phyloP scores from a whole-genome alignment of 2,329 filamentous ascomycete genomes.

The Trichoderma harzianum region DNA sequence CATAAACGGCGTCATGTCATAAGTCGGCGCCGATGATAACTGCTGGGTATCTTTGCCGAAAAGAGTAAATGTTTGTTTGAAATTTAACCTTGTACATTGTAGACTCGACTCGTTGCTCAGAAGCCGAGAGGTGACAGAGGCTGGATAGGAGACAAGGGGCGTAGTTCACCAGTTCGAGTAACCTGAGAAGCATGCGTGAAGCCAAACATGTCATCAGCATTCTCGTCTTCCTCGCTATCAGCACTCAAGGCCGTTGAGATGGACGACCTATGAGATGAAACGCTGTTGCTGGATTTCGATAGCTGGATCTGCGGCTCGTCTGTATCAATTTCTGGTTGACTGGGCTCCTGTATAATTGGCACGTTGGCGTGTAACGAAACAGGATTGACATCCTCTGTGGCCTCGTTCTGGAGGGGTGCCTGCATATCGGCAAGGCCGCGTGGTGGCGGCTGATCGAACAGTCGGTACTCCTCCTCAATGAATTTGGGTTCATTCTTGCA shows the following conservation, averaged over 20 bases:
- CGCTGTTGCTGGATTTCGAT: slow-evolving; percentile 43
- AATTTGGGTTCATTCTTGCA: slow-evolving; percentile 85
- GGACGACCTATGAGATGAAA: slow-evolving; percentile 42
- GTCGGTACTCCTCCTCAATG: slow-evolving; percentile 64
- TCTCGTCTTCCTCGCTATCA: slow-evolving; percentile 36
- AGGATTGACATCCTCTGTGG: slow-evolving; percentile 17
- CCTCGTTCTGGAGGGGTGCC: slow-evolving; percentile 26
- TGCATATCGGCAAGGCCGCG: slow-evolving; percentile 42
- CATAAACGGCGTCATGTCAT: slow-evolving; percentile 37
- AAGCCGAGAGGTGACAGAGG: slow-evolving; percentile 62
- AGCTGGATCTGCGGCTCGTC: slow-evolving; percentile 45
- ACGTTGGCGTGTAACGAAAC: slow-evolving; percentile 63
- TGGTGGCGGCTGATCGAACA: slow-evolving; percentile 58
- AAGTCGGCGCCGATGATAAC: slow-evolving; percentile 24
- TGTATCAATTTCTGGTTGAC: slow-evolving; percentile 24
- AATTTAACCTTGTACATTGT: not conserved
- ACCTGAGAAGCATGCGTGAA: slow-evolving; percentile 25
- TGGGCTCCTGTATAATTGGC: slow-evolving; percentile 34
- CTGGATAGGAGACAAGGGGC: slow-evolving; percentile 63
- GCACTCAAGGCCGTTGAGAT: slow-evolving; percentile 47
- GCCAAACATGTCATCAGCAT: slow-evolving; percentile 2
- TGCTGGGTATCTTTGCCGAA: slow-evolving; percentile 19
- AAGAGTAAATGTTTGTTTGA: not conserved
- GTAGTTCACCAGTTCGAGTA: slow-evolving; percentile 38
- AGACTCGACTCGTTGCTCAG: slow-evolving; percentile 28